Evolutionary conservation across 2,329 filamentous ascomycete species (phyloP).

Genomic region (Beauveria asiatica): DNA sequence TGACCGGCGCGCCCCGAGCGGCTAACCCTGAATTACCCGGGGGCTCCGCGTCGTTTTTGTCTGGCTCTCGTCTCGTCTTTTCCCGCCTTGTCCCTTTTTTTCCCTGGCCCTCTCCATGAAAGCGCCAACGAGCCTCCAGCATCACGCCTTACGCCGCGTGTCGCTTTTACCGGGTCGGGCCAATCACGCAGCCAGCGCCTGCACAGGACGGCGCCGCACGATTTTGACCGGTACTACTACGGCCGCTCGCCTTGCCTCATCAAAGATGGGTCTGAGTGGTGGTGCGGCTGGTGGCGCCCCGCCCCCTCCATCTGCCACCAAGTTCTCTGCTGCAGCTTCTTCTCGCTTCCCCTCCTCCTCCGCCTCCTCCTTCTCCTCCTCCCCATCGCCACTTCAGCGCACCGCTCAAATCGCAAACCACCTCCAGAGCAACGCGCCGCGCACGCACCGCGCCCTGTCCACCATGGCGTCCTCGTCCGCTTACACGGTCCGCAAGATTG

Average conservation of each 20-base stretch:
- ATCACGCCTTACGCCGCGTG: constrained; percentile 5
- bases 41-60: not conserved
- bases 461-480: constrained; percentile 51
- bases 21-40: not conserved
- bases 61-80: too few relatives aligned
- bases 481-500: constrained; percentile 81
- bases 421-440: constrained; percentile 31
- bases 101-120: not conserved
- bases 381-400: constrained; percentile 41
- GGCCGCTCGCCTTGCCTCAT: not conserved
- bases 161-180: not conserved
- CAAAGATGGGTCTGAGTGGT: constrained; percentile 19
- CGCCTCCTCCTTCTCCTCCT: constrained; percentile 15
- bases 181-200: constrained; percentile 4
- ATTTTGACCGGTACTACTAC: not conserved
- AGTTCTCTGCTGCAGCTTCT: constrained; percentile 13
- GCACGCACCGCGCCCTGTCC: constrained; percentile 16
- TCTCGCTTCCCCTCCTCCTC: constrained; percentile 17
- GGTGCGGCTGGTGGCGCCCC: constrained; percentile 19
- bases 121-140: not conserved
- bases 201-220: not conserved
- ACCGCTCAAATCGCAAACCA: constrained; percentile 49
- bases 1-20: not conserved
- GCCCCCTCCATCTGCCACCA: constrained; percentile 27
- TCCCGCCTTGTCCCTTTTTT: not conserved